Conservation (phyloP, 495 filamentous ascomycete genomes). For the Penicillium antarcticum region DNA sequence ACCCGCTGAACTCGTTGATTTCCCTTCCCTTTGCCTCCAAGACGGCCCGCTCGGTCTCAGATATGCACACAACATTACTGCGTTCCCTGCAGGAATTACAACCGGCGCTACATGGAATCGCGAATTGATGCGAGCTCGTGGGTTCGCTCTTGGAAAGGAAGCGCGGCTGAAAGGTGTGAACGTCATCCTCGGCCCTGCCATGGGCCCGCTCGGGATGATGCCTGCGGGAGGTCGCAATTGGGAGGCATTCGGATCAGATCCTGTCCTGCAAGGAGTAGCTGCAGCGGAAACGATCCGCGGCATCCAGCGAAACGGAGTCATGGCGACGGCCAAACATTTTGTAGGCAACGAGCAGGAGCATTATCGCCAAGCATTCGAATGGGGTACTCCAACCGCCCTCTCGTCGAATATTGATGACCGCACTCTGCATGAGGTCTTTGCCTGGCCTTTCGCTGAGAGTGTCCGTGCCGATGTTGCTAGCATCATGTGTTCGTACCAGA, state of each 20-base stretch:
- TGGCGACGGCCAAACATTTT: slow-evolving; percentile 82
- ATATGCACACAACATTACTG: slow-evolving; percentile 71
- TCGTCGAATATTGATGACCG: slow-evolving; percentile 82
- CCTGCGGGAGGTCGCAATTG: slow-evolving; percentile 88
- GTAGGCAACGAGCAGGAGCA: slow-evolving; percentile 87
- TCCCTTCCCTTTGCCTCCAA: slow-evolving; percentile 84
- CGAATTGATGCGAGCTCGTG: slow-evolving; percentile 71
- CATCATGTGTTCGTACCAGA: slow-evolving; percentile 87
- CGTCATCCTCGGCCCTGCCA: slow-evolving; percentile 70
- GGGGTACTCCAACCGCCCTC: slow-evolving; percentile 70
- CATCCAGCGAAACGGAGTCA: slow-evolving; percentile 76
- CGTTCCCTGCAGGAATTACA: slow-evolving; percentile 81
- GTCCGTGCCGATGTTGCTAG: slow-evolving; percentile 83
- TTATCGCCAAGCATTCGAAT: slow-evolving; percentile 71
- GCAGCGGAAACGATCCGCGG: slow-evolving; percentile 68
- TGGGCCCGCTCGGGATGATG: slow-evolving; percentile 76
- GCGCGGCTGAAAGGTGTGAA: slow-evolving; percentile 70
- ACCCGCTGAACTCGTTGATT: slow-evolving; percentile 64
- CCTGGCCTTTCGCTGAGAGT: slow-evolving; percentile 87
- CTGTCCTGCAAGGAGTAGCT: slow-evolving; percentile 67
- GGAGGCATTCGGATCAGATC: slow-evolving; percentile 83
- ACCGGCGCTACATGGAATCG: slow-evolving; percentile 86
- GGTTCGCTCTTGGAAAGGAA: slow-evolving; percentile 65
- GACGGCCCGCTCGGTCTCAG: slow-evolving; percentile 84
- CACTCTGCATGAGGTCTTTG: slow-evolving; percentile 77